A percentile compares a stretch with the other conserved stretches of the same genome.
Conservation (phyloP, 768 basidiomycete species). For the Leccinum truebloodii region DNA sequence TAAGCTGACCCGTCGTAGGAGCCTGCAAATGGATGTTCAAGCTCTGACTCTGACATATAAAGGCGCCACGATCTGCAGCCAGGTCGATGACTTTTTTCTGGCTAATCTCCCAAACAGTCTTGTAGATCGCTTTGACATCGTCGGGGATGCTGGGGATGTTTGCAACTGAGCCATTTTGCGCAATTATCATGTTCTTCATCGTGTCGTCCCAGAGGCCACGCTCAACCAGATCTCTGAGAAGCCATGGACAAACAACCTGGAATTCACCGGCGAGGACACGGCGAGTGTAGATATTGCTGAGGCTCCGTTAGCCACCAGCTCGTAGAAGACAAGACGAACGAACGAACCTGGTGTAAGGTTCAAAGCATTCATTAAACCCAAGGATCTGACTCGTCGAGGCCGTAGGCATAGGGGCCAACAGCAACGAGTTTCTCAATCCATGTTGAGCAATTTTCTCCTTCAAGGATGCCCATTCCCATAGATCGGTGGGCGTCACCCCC, state of each 20-base stretch:
- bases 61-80: conserved; percentile 98
- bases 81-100: conserved; percentile 99
- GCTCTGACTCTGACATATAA: conserved; percentile 95
- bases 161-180: conserved; percentile 88
- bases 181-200: conserved; percentile 99
- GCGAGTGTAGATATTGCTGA: conserved; percentile 96
- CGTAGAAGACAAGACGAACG: conserved; percentile 16
- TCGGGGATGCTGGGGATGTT: conserved; percentile 87
- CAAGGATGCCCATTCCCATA: conserved; percentile 93
- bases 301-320: conserved; percentile 11
- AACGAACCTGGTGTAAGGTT: conserved; percentile 92
- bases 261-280: conserved; percentile 99
- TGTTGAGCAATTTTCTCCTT: conserved; percentile 82
- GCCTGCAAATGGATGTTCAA: conserved; percentile 91
- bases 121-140: conserved; percentile 96
- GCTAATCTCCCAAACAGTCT: conserved; percentile 99
- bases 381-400: conserved; percentile 98
- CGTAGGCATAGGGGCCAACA: conserved; percentile 98
- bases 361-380: conserved; percentile 98
- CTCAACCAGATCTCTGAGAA: conserved; percentile 96
- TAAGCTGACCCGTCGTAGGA: conserved; percentile 89
- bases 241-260: conserved; percentile 99
- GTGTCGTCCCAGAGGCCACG: conserved; percentile 95
- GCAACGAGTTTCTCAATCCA: conserved; percentile 87
- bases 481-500: conserved; percentile 83